Evolutionary conservation across 2,329 filamentous ascomycete genomes (phyloP).

Genomic region (Diaporthe caulivora): DNA sequence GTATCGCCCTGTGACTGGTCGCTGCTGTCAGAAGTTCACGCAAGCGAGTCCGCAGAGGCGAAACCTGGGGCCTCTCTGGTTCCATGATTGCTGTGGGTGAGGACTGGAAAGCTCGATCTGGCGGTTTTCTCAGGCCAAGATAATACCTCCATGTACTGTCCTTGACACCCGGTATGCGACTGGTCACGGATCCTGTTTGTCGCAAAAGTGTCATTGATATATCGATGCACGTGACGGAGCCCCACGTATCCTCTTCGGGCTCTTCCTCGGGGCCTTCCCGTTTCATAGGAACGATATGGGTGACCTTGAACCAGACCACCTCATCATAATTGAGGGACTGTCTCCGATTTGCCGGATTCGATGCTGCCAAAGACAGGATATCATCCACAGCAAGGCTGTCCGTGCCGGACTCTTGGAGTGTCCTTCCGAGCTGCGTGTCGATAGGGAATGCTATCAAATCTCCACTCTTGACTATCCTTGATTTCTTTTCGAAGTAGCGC

Average conservation of each 20-base stretch:
- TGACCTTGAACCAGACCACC: slow-evolving; percentile 94
- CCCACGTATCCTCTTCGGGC: slow-evolving; percentile 80
- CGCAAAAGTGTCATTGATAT: slow-evolving; percentile 89
- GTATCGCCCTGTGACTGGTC: slow-evolving; percentile 87
- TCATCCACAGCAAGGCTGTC: slow-evolving; percentile 79
- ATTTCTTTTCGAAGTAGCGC: slow-evolving; percentile 85
- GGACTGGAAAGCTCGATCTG: slow-evolving; percentile 59
- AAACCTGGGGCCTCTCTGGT: slow-evolving; percentile 63
- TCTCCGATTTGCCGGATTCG: slow-evolving; percentile 44
- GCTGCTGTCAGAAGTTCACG: slow-evolving; percentile 89
- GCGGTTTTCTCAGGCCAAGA: slow-evolving; percentile 78
- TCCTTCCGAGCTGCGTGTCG: slow-evolving; percentile 85
- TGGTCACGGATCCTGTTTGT: slow-evolving; percentile 88
- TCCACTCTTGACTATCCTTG: slow-evolving; percentile 85
- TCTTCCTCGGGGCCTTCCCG: slow-evolving; percentile 68
- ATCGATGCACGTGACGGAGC: slow-evolving; percentile 87
- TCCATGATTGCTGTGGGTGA: slow-evolving; percentile 58
- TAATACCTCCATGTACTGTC: slow-evolving; percentile 92
- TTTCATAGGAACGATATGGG: slow-evolving; percentile 74
- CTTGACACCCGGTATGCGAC: slow-evolving; percentile 81
- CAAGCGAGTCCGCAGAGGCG: slow-evolving; percentile 76
- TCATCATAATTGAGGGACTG: slow-evolving; percentile 60
- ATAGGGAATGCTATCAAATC: slow-evolving; percentile 92
- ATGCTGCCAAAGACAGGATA: slow-evolving; percentile 65
- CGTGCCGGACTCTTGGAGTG: slow-evolving; percentile 75